Evolutionary conservation across 2,329 filamentous ascomycete species (phyloP).

Genomic region (Blastomyces silverae): DNA sequence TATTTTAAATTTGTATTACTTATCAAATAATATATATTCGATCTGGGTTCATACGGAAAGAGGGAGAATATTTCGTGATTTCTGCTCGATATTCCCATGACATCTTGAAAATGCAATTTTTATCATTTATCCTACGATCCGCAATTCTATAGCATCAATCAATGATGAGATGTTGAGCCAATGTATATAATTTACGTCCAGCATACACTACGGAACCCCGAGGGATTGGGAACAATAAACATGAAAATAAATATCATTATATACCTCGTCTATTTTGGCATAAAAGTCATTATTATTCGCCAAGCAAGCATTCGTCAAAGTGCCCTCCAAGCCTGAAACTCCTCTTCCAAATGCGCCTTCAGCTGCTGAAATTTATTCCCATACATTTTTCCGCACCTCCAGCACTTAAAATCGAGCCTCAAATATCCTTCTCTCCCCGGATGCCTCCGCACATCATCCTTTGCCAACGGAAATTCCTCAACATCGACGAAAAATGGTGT

Average conservation of each 20-base stretch:
- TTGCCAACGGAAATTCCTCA: slow-evolving; percentile 67
- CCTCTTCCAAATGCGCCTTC: slow-evolving; percentile 66
- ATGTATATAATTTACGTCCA: background rate
- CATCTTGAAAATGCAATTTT: slow-evolving; percentile 1
- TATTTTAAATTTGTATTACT: slow-evolving; percentile 12
- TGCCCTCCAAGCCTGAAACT: slow-evolving; percentile 68
- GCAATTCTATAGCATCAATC: background rate
- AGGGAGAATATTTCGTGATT: background rate
- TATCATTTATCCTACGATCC: background rate
- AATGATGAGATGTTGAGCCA: background rate
- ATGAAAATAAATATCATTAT: background rate
- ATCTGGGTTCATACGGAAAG: background rate
- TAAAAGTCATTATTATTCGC: background rate
- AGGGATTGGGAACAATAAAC: background rate
- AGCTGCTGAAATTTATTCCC: slow-evolving; percentile 65
- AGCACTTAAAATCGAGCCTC: slow-evolving; percentile 64
- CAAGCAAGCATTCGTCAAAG: background rate
- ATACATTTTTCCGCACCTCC: slow-evolving; percentile 73
- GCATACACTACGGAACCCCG: background rate
- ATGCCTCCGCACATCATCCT: slow-evolving; percentile 57
- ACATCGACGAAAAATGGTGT: slow-evolving; percentile 76
- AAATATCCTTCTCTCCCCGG: slow-evolving; percentile 55
- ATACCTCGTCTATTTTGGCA: background rate
- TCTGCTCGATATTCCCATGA: background rate
- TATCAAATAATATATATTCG: slow-evolving; percentile 6